A percentile compares a stretch with the other conserved stretches of the same genome.
Evolutionary conservation across 1,139 yeast genomes (phyloP).

Genomic region (Taphrina confusa): DNA sequence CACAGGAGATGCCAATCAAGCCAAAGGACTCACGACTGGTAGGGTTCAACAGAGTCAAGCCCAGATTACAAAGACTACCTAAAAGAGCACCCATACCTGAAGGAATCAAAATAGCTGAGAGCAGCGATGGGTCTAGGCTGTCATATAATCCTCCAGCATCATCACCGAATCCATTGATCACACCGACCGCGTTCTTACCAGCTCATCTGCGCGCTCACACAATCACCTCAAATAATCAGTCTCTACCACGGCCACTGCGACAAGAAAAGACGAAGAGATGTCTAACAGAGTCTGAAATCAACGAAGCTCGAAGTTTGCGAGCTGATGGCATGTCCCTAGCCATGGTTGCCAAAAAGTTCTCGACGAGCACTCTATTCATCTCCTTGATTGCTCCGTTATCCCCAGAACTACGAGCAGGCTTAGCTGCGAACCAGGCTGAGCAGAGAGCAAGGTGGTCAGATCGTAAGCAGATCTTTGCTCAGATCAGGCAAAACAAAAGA

Average conservation of each 20-base stretch:
- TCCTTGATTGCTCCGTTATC: slow-evolving; percentile 31
- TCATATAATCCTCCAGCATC: slow-evolving; percentile 36
- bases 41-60: slow-evolving; percentile 29
- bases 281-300: slow-evolving; percentile 17
- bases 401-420: slow-evolving; percentile 7
- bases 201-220: slow-evolving; percentile 18
- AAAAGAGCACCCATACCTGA: slow-evolving; percentile 26
- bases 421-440: slow-evolving; percentile 6
- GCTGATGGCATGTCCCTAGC: slow-evolving; percentile 14
- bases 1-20: slow-evolving; percentile 33
- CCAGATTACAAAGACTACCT: slow-evolving; percentile 30
- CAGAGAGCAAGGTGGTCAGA: slow-evolving; percentile 31
- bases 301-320: slow-evolving; percentile 13
- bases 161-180: slow-evolving; percentile 30
- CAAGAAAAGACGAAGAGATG: slow-evolving; percentile 4
- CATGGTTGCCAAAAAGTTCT: slow-evolving; percentile 22
- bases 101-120: slow-evolving; percentile 28
- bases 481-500: slow-evolving; percentile 25
- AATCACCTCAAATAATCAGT: not conserved
- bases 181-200: slow-evolving; percentile 32
- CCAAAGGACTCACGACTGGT: slow-evolving; percentile 32
- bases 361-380: slow-evolving; percentile 27
- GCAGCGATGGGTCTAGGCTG: slow-evolving; percentile 19
- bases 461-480: slow-evolving; percentile 20
- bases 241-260: slow-evolving; percentile 24